Conservation (phyloP, 257 asterid genomes). For the Euphrasia confusa region DNA sequence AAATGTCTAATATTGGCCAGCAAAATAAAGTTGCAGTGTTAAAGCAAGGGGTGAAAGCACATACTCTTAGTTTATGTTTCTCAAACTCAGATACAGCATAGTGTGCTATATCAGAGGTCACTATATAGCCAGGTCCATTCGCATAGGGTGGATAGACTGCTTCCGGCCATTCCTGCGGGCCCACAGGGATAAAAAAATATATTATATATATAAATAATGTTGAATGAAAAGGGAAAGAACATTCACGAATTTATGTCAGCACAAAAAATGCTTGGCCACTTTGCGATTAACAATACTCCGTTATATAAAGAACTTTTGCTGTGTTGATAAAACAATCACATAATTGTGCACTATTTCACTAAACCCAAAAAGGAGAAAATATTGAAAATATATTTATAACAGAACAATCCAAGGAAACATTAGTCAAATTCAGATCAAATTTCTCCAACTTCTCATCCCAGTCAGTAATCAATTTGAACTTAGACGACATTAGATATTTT, state of each 20-base stretch:
- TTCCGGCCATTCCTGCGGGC: slow-evolving; percentile 88
- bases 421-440: too few species aligned
- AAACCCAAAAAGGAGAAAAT: too few species aligned
- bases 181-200: background rate
- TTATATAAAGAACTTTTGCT: too few species aligned
- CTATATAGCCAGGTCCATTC: slow-evolving; percentile 90
- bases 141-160: slow-evolving; percentile 91
- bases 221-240: background rate
- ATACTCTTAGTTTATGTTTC: slow-evolving; percentile 77
- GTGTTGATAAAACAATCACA: too few species aligned
- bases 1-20: background rate
- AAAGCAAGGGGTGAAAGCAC: slow-evolving; percentile 21
- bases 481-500: too few species aligned
- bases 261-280: too few species aligned
- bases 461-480: too few species aligned
- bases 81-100: slow-evolving; percentile 65
- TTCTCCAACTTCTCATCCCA: too few species aligned
- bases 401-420: too few species aligned
- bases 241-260: background rate
- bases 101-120: slow-evolving; percentile 72
- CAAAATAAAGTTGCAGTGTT: background rate
- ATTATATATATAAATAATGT: background rate
- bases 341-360: too few species aligned
- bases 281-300: too few species aligned
- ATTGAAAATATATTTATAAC: too few species aligned